Base-by-base conservation (phyloP, 1,284 basidiomycete genomes). In the Ceratobasidium theobromae region DNA sequence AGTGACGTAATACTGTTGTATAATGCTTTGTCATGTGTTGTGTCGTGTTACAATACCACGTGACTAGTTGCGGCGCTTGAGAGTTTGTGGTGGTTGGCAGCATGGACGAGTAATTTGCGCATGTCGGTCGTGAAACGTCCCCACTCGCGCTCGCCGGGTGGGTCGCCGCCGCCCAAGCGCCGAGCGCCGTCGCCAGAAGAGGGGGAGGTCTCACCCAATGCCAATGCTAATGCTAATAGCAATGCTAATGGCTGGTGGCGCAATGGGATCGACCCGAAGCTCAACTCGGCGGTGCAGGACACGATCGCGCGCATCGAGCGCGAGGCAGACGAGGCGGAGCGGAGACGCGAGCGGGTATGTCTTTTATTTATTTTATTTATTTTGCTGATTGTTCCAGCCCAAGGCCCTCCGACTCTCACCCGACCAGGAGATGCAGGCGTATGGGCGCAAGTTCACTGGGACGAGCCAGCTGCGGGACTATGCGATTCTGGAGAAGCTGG, bases 391-490 rank as follows among this genome's bases (percentile, higher is more conserved):
- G 35, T 51, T 48, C 53, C 45, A 48, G 54, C 73, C 72, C 40
- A 72, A 73, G 67, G 69, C 73, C 21, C 71, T 69, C 33, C 72
- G 58, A n/a, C 81, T 86, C 65, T 79, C 86, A 1, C 77, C 79
- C 23, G 85, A 86, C 68, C 84, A 89, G 68, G 93, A 95, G 73
- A 74, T 80, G 70, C 76, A 77, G 43, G 84, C 81, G 0, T 90
- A 89, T 72, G 84, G 85, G 2, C 84, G 84, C 67, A 77, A 77
- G 2, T 93, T 97, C 71, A 77, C 81, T 18, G 95, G 95, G 0
- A 91, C 89, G 71, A 90, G 92, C 1, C 78, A 79, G 51, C 83
- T 95, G 69, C 78, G 78, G n/a, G 88, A 91, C 69, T 97, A 96
- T 74, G 85, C 88, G 65, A 80, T 88, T 11, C 87, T 88, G 33